Base-by-base conservation (phyloP, 768 basidiomycete species). In the Psilocybe subaeruginosa region DNA sequence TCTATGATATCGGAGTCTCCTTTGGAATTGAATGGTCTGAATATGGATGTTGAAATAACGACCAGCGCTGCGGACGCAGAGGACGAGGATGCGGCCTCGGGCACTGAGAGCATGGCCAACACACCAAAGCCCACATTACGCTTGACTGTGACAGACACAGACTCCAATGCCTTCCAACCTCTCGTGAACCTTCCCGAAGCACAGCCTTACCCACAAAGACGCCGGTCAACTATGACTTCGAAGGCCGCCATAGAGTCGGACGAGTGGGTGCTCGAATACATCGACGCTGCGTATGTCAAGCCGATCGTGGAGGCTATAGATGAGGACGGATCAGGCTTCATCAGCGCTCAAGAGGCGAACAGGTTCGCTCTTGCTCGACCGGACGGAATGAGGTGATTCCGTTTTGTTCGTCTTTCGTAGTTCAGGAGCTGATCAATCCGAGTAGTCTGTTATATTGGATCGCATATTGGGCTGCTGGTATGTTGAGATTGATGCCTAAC, bases 381-480 rank as follows among this genome's bases (percentile, higher is more conserved):
- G 0, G 39, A 63, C 19, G 63, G 58, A 3, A 71, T 70, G 67
- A 72, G 64, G 70, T 70, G 33, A 35, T 1, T 3, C 33, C 37
- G 62, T 48, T 49, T 29, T 16, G 19, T 61, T 7, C 33, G 3
- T 17, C 1, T 50, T 43, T 14, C 30, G 16, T 2, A 41, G 1
- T 2, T n/a, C 8, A 3, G 19, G n/a, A 23, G 16, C 43, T 55
- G 6, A 45, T 16, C 45, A 4, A 3, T 33, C 9, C 7, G 23
- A 51, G 23, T 47, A 74, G 73, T 47, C 64, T 74, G 7, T 58
- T 69, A 1, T 60, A 64, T 9, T 74, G 73, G 73, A 58, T 74
- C 9, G 72, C 69, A 1, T 73, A 69, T 39, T 74, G 73, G 72
- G 70, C 70, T 1, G 69, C 65, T 27, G 70, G 70, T 56, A 17